Conservation (phyloP, 176 grass and related monocot species). For the Ananas comosus region DNA sequence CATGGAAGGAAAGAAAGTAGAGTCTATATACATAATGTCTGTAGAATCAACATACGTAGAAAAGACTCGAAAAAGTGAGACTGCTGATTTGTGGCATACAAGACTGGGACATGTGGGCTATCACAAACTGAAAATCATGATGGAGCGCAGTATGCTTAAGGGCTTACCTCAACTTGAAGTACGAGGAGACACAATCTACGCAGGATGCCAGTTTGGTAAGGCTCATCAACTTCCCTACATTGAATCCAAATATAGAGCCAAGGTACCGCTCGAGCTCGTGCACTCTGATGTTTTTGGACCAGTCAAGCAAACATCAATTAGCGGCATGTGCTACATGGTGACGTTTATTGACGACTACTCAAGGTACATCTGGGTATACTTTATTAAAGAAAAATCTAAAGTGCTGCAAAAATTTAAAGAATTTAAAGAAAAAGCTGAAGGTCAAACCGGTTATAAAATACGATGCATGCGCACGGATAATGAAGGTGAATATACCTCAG, state of each 20-base stretch:
- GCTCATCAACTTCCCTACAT: background rate
- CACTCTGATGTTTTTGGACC: constrained; percentile 21
- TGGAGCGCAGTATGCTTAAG: constrained; percentile 4
- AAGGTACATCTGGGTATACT: background rate
- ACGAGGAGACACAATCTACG: background rate
- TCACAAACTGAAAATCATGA: constrained; percentile 5
- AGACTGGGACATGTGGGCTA: background rate
- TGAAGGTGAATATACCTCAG: background rate
- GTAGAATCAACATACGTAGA: background rate
- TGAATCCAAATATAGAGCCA: background rate
- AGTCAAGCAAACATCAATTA: background rate
- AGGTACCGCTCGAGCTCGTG: constrained; percentile 14
- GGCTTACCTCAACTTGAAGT: constrained; percentile 9
- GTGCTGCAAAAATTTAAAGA: constrained; percentile 8
- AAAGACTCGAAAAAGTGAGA: constrained; percentile 9
- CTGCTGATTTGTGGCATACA: background rate
- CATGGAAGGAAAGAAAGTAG: background rate
- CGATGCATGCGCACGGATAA: constrained; percentile 3
- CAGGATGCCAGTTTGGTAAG: too few relatives aligned
- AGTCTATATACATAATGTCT: background rate
- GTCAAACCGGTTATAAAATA: background rate
- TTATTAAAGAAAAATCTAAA: constrained; percentile 14
- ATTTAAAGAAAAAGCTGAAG: constrained; percentile 21
- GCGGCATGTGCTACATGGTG: background rate
- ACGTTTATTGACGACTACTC: constrained; percentile 1